These are phyloP conservation scores for Plasmodium adleri DNA, from an alignment of 169 alveolate species.

Conservation along the genomic window DNA sequence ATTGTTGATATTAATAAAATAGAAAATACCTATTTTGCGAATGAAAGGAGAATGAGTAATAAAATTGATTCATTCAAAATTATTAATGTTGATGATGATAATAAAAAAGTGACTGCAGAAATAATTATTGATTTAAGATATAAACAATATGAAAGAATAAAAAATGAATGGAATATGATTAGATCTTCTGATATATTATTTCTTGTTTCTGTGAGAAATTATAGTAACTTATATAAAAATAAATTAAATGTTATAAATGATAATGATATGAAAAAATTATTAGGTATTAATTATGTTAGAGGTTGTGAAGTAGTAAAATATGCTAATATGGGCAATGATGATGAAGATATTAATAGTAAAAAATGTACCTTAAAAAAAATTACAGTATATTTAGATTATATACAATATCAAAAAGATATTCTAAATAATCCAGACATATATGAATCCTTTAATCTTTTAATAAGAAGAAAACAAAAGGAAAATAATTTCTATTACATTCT, in stretches of 20 bases:
- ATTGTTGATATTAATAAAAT: slow-evolving; percentile 46
- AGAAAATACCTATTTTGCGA: slow-evolving; percentile 71
- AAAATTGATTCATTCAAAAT: slow-evolving; percentile 53
- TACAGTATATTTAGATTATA: slow-evolving; percentile 87
- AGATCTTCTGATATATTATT: slow-evolving; percentile 59
- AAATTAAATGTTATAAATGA: slow-evolving; percentile 60
- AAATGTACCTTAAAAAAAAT: slow-evolving; percentile 76
- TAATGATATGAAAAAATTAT: slow-evolving; percentile 54
- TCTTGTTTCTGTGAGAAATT: slow-evolving; percentile 72
- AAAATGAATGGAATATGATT: slow-evolving; percentile 75
- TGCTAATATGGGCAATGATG: slow-evolving; percentile 77
- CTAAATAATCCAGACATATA: slow-evolving; percentile 87
- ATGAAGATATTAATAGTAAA: slow-evolving; percentile 79
- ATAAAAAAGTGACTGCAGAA: slow-evolving; percentile 49
- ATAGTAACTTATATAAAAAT: slow-evolving; percentile 60
- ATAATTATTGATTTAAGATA: slow-evolving; percentile 54
- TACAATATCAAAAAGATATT: slow-evolving; percentile 87
- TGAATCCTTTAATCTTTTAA: slow-evolving; percentile 87
- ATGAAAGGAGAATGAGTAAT: slow-evolving; percentile 74
- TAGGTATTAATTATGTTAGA: slow-evolving; percentile 74
- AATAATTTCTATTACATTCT: slow-evolving; percentile 92
- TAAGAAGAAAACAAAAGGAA: slow-evolving; percentile 91
- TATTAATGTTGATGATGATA: slow-evolving; percentile 43
- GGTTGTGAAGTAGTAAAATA: slow-evolving; percentile 66
- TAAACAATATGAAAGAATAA: slow-evolving; percentile 41